These are phyloP conservation scores for rapeseed (Brassica napus) DNA, from an alignment of 345 rosid species.

Conservation along the genomic window Da-Ae NC_063440.1:25725501-25726000, in stretches of 20 bases:
- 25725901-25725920: slow-evolving; percentile 32
- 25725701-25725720: slow-evolving; percentile 60
- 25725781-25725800: slow-evolving; percentile 60
- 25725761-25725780: slow-evolving; percentile 85
- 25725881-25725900: slow-evolving; percentile 30
- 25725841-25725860: slow-evolving; percentile 76
- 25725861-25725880: slow-evolving; percentile 60
- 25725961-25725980: slow-evolving; percentile 77
- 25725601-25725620: slow-evolving; percentile 62
- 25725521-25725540: background rate
- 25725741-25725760: slow-evolving; percentile 70
- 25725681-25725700: slow-evolving; percentile 92
- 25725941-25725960: slow-evolving; percentile 44
- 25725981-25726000: slow-evolving; percentile 22
- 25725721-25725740: slow-evolving; percentile 57
- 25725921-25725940: slow-evolving; percentile 57
- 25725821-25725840: slow-evolving; percentile 54
- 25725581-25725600: slow-evolving; percentile 74
- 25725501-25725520: background rate
- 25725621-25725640: slow-evolving; percentile 47
- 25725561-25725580: slow-evolving; percentile 96
- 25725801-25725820: slow-evolving; percentile 74
- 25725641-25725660: slow-evolving; percentile 70
- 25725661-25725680: slow-evolving; percentile 84
- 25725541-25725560: slow-evolving; percentile 54